Percentiles rank a stretch among this genome's conserved stretches.
phyloP scores from a whole-genome alignment of 2,329 filamentous ascomycete genomes.

The Colletotrichum filicis region DNA sequence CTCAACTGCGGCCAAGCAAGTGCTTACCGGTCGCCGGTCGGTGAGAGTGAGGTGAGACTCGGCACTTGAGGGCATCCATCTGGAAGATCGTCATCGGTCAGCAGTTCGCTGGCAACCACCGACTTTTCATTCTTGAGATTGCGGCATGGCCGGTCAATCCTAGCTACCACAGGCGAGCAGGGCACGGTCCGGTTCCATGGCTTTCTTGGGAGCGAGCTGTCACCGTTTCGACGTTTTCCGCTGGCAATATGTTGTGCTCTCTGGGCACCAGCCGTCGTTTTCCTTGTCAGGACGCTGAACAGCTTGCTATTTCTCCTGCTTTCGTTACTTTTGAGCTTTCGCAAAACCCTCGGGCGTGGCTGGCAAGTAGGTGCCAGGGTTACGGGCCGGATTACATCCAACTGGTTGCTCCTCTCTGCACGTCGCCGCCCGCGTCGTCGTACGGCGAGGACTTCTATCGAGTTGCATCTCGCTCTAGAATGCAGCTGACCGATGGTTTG shows the following conservation, averaged over 20 bases:
- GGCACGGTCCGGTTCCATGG: neutral
- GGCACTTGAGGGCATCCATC: constrained; percentile 1
- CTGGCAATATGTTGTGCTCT: neutral
- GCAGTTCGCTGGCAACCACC: neutral
- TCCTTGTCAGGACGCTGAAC: neutral
- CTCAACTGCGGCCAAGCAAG: constrained; percentile 5
- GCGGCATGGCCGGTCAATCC: constrained; percentile 10
- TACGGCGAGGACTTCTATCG: constrained; percentile 23
- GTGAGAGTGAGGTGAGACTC: neutral
- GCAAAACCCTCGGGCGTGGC: constrained; percentile 2
- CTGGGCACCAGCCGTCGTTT: neutral
- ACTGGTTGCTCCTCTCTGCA: constrained; percentile 24
- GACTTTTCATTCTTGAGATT: neutral
- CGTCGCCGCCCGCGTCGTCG: constrained; percentile 30
- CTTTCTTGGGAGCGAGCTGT: neutral
- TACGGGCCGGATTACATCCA: constrained; percentile 20
- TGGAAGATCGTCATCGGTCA: neutral
- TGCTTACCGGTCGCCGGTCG: neutral
- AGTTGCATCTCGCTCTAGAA: constrained; percentile 21
- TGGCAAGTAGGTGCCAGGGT: constrained; percentile 18
- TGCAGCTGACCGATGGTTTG: constrained; percentile 25
- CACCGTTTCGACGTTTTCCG: neutral
- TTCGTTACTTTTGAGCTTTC: neutral
- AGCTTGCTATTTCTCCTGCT: neutral
- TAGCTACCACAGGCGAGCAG: neutral